Evolutionary conservation across 106 monocot species (phyloP).

Genomic region (Ottelia alismoides): DNA sequence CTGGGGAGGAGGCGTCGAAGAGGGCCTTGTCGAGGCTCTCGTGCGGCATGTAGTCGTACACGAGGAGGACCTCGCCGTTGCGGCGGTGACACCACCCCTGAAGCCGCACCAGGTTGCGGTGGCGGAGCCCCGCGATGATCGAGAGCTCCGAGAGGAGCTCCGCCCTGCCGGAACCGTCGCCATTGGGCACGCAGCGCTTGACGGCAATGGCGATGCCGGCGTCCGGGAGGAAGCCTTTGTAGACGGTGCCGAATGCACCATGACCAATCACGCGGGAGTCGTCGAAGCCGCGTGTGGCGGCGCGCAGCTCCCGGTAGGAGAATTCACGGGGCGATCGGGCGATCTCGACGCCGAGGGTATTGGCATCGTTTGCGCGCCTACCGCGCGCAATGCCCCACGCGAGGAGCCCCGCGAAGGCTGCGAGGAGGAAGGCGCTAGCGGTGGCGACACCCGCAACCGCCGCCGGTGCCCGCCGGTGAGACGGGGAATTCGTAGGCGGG

Average conservation of each 20-base stretch:
- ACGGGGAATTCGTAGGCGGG: too few relatives aligned
- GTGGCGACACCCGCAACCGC: constrained; percentile 73
- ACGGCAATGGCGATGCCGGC: constrained; percentile 80
- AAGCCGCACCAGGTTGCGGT: constrained; percentile 72
- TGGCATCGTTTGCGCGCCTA: too few relatives aligned
- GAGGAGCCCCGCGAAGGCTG: constrained; percentile 37
- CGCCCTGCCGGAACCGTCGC: constrained; percentile 19
- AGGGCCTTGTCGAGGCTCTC: constrained; percentile 92
- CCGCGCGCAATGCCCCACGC: too few relatives aligned
- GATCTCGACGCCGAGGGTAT: constrained; percentile 44
- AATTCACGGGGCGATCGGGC: constrained; percentile 62
- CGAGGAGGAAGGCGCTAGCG: constrained; percentile 65
- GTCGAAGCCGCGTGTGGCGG: constrained; percentile 60
- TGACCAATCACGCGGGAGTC: constrained; percentile 60
- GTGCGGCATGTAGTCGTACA: constrained; percentile 92
- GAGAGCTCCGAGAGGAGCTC: constrained; percentile 90
- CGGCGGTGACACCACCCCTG: constrained; percentile 86
- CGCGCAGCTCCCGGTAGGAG: constrained; percentile 61
- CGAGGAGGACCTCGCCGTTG: constrained; percentile 86
- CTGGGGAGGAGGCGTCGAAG: constrained; percentile 27
- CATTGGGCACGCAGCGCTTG: constrained; percentile 71
- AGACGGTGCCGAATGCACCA: constrained; percentile 94
- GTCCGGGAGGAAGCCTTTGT: constrained; percentile 80
- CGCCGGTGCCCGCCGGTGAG: constrained; percentile 47
- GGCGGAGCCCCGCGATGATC: constrained; percentile 88